Base-by-base conservation (phyloP, 2,329 filamentous ascomycete genomes). In the Scolecobasidium constrictum region DNA sequence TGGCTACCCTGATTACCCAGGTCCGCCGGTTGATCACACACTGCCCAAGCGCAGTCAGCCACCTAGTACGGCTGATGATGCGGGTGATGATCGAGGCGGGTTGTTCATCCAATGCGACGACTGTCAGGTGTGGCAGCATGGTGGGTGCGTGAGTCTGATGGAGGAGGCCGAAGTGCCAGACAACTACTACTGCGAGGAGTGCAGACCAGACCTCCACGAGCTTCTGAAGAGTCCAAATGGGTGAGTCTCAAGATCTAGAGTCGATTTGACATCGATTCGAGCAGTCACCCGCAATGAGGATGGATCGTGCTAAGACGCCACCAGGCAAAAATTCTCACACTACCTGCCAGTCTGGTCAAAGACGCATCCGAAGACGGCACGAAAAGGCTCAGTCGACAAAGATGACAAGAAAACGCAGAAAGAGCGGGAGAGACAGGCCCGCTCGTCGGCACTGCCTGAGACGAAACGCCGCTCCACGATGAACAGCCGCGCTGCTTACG, bases 41-140 rank as follows among this genome's bases (percentile, higher is more conserved):
- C 80, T 50, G 69, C 72, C 43, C 68, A 72, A 49, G 58, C 64
- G 42, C 73, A 72, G 48, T 59, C 66, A 38, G 67, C 64, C 35
- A 19, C 43, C 43, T 17, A 35, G 37, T 17, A 18, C 18, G n/a
- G 22, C 49, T n/a, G 70, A 73, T 47, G 56, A 68, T 49, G 71
- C 86, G 49, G 77, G 80, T 22, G 87, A 94, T 55, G 90, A 96
- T 50, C 74, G 90, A 51, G 92, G 90, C 35, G 90, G 88, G 41
- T 83, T 96, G 64, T 98, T 95, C 64, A 88, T 98, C 51, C 90
- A 96, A 68, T 98, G 92, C 73, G 92, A 96, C 65, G 73, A 85
- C 50, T 98, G 92, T 71, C 93, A 94, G 60, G 92, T 96, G 49
- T 98, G 90, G 92, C 92, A 98, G 62, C 92, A 98, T 60, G 92